Percentiles rank a stretch among this genome's conserved stretches.
Conservation (phyloP, 352 stramenopile species). For the Phytophthora boehmeriae region DNA sequence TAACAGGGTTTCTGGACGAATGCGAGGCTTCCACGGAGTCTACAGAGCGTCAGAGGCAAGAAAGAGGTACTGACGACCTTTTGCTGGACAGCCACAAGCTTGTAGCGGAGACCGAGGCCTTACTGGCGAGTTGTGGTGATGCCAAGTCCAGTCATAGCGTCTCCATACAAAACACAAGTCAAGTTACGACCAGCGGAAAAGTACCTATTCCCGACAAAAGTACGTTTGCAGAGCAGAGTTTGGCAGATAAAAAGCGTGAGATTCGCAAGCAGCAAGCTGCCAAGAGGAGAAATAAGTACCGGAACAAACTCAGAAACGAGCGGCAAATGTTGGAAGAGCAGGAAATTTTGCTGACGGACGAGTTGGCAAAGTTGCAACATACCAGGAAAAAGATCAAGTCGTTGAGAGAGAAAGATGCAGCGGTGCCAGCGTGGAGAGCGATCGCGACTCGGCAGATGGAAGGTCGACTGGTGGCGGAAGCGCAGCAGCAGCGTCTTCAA, state of each 20-base stretch:
- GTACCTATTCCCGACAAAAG: too few relatives aligned
- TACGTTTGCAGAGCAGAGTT: too few relatives aligned
- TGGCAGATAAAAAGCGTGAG: not conserved
- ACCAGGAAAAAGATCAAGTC: conserved; percentile 16
- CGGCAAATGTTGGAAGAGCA: conserved; percentile 25
- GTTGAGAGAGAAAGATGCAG: not conserved
- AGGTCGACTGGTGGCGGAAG: conserved; percentile 24
- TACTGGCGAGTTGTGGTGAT: not conserved
- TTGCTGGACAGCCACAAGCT: conserved; percentile 14
- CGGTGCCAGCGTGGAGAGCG: conserved; percentile 14
- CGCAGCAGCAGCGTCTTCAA: conserved; percentile 19
- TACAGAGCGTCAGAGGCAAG: not conserved
- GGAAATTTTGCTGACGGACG: conserved; percentile 14
- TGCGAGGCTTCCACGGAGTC: not conserved
- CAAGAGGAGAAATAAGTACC: conserved; percentile 28
- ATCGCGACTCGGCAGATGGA: conserved; percentile 32
- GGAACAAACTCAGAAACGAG: conserved; percentile 34
- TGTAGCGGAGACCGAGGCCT: conserved; percentile 24
- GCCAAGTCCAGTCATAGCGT: too few relatives aligned
- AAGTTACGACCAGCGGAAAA: not conserved
- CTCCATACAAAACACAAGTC: not conserved
- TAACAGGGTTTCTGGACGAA: conserved; percentile 11
- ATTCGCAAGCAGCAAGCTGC: conserved; percentile 16
- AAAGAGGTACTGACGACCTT: conserved; percentile 1
- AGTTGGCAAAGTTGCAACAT: conserved; percentile 17